A percentile compares a stretch with the other conserved stretches of the same genome.
Evolutionary conservation across 768 basidiomycete species (phyloP).

Genomic region (Amanita exitialis): DNA sequence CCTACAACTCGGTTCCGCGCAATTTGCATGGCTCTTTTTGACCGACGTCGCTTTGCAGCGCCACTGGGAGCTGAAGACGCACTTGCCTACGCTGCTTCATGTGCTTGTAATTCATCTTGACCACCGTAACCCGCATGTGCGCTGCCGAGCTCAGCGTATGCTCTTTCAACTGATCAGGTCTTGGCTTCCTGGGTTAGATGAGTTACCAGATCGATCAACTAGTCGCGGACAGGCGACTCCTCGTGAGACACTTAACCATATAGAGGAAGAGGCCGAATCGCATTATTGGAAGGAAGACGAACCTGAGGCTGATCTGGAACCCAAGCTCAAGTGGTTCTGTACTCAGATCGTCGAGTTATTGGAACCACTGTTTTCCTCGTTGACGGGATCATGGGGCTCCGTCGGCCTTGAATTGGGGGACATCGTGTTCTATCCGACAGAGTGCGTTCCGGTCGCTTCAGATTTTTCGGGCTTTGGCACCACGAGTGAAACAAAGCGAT

Average conservation of each 20-base stretch:
- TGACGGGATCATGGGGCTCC: slow-evolving; percentile 72
- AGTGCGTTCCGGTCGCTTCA: slow-evolving; percentile 86
- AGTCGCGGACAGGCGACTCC: slow-evolving; percentile 37
- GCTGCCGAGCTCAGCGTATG: slow-evolving; percentile 63
- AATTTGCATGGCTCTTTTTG: slow-evolving; percentile 82
- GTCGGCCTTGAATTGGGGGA: slow-evolving; percentile 78
- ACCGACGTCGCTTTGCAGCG: slow-evolving; percentile 68
- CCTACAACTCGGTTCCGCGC: slow-evolving; percentile 67
- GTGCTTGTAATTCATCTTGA: slow-evolving; percentile 77
- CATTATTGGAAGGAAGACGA: slow-evolving; percentile 73
- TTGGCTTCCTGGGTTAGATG: slow-evolving; percentile 72
- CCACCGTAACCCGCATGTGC: slow-evolving; percentile 60
- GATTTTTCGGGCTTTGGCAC: slow-evolving; percentile 75
- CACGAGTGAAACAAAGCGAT: slow-evolving; percentile 58
- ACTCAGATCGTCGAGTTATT: slow-evolving; percentile 57
- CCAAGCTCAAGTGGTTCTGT: slow-evolving; percentile 63
- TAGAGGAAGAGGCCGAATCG: slow-evolving; percentile 49
- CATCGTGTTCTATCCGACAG: slow-evolving; percentile 76
- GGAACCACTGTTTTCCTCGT: slow-evolving; percentile 55
- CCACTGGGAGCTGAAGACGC: slow-evolving; percentile 61
- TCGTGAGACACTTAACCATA: slow-evolving; percentile 36
- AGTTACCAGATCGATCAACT: slow-evolving; percentile 48
- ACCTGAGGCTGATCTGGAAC: slow-evolving; percentile 37
- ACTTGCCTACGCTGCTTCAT: slow-evolving; percentile 70
- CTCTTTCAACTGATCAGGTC: slow-evolving; percentile 78